phyloP scores from a whole-genome alignment of 441 rosid species.

The Heliophila coronopifolia region DNA sequence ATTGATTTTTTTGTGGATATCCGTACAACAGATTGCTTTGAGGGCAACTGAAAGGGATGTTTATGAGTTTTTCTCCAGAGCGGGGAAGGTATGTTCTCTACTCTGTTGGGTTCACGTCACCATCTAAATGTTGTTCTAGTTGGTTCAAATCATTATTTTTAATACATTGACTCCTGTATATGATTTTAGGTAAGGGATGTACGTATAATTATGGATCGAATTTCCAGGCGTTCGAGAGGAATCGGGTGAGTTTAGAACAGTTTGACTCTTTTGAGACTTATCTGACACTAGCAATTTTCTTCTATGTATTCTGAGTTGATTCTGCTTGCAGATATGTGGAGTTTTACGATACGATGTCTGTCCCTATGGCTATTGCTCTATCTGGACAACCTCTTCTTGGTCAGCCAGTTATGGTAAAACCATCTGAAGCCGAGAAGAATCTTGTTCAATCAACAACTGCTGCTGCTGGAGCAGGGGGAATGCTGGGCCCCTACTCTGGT shows the following conservation, averaged over 20 bases:
- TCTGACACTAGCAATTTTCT: background rate
- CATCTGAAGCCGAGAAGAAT: slow-evolving; percentile 98
- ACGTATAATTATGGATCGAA: slow-evolving; percentile 94
- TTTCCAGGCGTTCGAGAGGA: slow-evolving; percentile 92
- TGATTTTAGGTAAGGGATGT: slow-evolving; percentile 86
- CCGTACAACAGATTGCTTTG: slow-evolving; percentile 62
- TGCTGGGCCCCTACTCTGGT: slow-evolving; percentile 65
- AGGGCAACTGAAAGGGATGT: slow-evolving; percentile 95
- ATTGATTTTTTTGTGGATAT: background rate
- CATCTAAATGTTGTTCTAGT: slow-evolving; percentile 4
- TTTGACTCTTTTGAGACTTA: background rate
- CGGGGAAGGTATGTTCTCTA: slow-evolving; percentile 76
- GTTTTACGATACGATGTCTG: slow-evolving; percentile 96
- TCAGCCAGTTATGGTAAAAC: slow-evolving; percentile 95
- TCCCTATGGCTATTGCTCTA: slow-evolving; percentile 98
- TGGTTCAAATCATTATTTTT: background rate
- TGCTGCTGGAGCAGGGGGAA: slow-evolving; percentile 56
- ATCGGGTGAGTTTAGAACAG: slow-evolving; percentile 55
- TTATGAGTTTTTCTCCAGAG: slow-evolving; percentile 90
- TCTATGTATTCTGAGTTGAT: slow-evolving; percentile 16
- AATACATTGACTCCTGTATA: background rate
- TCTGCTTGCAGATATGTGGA: slow-evolving; percentile 63
- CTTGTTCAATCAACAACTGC: slow-evolving; percentile 86
- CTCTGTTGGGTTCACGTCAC: slow-evolving; percentile 6
- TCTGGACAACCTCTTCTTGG: slow-evolving; percentile 97